Evolutionary conservation across 2,329 filamentous ascomycete species (phyloP).

Genomic region (Zasmidium cellare): DNA sequence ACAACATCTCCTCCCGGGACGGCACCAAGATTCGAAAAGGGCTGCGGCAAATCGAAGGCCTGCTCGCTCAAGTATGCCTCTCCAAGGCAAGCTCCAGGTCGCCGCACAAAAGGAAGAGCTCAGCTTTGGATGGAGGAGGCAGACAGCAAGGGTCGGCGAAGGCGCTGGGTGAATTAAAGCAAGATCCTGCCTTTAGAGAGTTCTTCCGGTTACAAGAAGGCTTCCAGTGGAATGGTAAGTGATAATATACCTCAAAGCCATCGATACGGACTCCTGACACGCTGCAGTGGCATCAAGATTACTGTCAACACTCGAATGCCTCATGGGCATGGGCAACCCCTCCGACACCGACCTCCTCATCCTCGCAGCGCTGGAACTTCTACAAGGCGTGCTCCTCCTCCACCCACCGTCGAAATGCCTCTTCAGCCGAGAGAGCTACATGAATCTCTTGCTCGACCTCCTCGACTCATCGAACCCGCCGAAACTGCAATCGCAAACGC

Average conservation of each 20-base stretch:
- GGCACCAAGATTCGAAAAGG: slow-evolving; percentile 89
- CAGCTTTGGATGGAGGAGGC: slow-evolving; percentile 30
- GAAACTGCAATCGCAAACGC: slow-evolving; percentile 83
- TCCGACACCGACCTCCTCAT: slow-evolving; percentile 87
- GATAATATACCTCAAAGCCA: background rate
- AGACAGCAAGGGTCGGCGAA: slow-evolving; percentile 46
- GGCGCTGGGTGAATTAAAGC: slow-evolving; percentile 67
- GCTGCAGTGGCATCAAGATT: slow-evolving; percentile 73
- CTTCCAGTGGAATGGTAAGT: slow-evolving; percentile 87
- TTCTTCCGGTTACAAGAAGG: slow-evolving; percentile 97
- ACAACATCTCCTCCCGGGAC: slow-evolving; percentile 93
- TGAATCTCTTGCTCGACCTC: slow-evolving; percentile 95
- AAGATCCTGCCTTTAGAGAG: slow-evolving; percentile 87
- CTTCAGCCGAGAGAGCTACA: slow-evolving; percentile 86
- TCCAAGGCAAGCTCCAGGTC: slow-evolving; percentile 47
- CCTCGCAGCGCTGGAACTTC: slow-evolving; percentile 80
- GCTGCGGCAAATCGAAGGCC: slow-evolving; percentile 86
- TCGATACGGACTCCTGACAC: slow-evolving; percentile 10
- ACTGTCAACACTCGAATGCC: slow-evolving; percentile 79
- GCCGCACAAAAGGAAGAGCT: slow-evolving; percentile 41
- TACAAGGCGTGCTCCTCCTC: slow-evolving; percentile 83
- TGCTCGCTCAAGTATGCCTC: slow-evolving; percentile 92
- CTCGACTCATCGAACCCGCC: slow-evolving; percentile 88
- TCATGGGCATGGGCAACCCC: slow-evolving; percentile 78
- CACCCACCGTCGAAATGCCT: slow-evolving; percentile 87